These are phyloP conservation scores for Candida taoyuanica DNA, from an alignment of 805 yeast genomes.

Conservation along the genomic window DNA sequence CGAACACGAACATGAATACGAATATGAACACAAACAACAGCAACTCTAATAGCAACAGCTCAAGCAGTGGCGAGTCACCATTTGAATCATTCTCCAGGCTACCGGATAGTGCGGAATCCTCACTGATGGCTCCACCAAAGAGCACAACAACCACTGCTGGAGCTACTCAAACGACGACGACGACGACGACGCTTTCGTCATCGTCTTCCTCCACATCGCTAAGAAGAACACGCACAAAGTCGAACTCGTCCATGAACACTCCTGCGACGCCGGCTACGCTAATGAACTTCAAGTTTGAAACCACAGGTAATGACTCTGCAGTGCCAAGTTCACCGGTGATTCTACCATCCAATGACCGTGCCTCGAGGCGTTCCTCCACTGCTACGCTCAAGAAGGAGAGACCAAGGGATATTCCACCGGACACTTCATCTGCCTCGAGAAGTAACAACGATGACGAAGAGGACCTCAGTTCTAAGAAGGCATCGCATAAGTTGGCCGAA, in stretches of 20 bases:
- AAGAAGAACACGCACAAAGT: slow-evolving; percentile 19
- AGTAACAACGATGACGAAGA: slow-evolving; percentile 14
- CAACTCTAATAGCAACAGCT: background rate
- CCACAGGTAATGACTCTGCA: slow-evolving; percentile 2
- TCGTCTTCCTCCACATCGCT: slow-evolving; percentile 10
- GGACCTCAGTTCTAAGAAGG: slow-evolving; percentile 26
- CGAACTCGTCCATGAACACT: slow-evolving; percentile 20
- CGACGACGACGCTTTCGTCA: no score
- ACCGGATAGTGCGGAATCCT: slow-evolving; percentile 4
- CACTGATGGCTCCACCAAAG: slow-evolving; percentile 24
- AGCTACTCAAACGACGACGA: background rate
- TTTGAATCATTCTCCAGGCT: background rate
- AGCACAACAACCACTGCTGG: slow-evolving; percentile 3
- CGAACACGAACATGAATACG: slow-evolving; percentile 1
- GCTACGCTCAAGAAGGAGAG: slow-evolving; percentile 7
- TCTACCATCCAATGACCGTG: slow-evolving; percentile 18
- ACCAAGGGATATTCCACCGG: slow-evolving; percentile 6
- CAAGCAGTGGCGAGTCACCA: background rate
- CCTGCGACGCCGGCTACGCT: slow-evolving; percentile 28
- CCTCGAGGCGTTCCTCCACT: slow-evolving; percentile 17
- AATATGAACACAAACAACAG: slow-evolving; percentile 1
- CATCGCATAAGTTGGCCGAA: slow-evolving; percentile 83
- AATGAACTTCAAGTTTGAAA: slow-evolving; percentile 22
- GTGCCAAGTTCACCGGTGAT: slow-evolving; percentile 19
- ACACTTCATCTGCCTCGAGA: slow-evolving; percentile 9